Conservation (phyloP, 2,329 filamentous ascomycete genomes). For the Diplodia corticola region DNA sequence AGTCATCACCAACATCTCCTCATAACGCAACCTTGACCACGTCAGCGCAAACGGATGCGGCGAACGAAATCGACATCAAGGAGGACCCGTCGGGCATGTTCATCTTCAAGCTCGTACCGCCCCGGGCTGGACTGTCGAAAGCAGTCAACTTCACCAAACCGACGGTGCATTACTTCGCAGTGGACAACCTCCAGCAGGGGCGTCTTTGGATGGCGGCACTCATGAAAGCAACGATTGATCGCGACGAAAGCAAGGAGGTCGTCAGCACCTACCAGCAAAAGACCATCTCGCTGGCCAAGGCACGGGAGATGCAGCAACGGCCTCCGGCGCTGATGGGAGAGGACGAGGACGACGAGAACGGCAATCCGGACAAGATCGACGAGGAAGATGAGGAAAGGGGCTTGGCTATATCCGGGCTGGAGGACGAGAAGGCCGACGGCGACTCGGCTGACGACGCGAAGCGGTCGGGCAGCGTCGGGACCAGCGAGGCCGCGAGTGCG, state of each 20-base stretch:
- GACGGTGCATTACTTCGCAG: conserved; percentile 95
- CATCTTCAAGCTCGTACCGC: conserved; percentile 97
- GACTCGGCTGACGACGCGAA: not conserved
- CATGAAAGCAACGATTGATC: conserved; percentile 98
- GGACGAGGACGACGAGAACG: conserved; percentile 36
- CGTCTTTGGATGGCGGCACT: conserved; percentile 97
- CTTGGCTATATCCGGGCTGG: conserved; percentile 40
- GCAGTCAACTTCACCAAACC: conserved; percentile 98
- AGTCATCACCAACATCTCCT: conserved; percentile 63
- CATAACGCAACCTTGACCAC: conserved; percentile 44
- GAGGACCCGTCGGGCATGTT: conserved; percentile 70
- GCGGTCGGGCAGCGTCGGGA: conserved; percentile 10
- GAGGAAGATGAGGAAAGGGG: conserved; percentile 40
- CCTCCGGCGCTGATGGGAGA: conserved; percentile 81
- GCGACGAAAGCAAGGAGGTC: conserved; percentile 74
- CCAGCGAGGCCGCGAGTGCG: conserved; percentile 8
- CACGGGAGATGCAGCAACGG: conserved; percentile 80
- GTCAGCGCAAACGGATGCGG: conserved; percentile 40
- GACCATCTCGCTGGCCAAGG: conserved; percentile 90
- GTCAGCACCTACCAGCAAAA: conserved; percentile 95
- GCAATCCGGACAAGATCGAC: conserved; percentile 32
- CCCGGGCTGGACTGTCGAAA: conserved; percentile 79
- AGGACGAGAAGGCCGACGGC: conserved; percentile 27
- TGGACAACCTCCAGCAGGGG: conserved; percentile 84
- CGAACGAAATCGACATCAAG: conserved; percentile 35